phyloP scores from a whole-genome alignment of 2,329 filamentous ascomycete genomes.

The Lecanicillium sp. region DNA sequence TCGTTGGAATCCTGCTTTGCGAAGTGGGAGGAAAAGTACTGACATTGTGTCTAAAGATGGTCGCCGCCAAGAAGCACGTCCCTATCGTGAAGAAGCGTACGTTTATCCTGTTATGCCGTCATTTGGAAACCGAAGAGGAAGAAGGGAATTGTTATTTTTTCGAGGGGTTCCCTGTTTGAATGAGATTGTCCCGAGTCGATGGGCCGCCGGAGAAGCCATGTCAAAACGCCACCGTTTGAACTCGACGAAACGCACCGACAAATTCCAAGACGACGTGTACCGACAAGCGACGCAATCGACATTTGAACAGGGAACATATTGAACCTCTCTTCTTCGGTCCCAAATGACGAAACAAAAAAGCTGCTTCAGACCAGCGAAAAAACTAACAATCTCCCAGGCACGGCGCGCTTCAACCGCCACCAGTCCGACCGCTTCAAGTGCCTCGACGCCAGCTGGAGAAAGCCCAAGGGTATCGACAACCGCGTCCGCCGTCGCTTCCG shows the following conservation, averaged over 20 bases:
- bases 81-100: slow-evolving; percentile 99
- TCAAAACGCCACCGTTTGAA: no score
- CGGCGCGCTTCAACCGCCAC: slow-evolving; percentile 92
- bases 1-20: not conserved
- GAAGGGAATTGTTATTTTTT: slow-evolving; percentile 1
- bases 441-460: slow-evolving; percentile 87
- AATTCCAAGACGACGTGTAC: no score
- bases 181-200: no score
- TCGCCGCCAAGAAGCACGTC: slow-evolving; percentile 98
- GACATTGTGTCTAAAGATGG: slow-evolving; percentile 59
- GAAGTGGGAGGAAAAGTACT: slow-evolving; percentile 14
- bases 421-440: slow-evolving; percentile 97
- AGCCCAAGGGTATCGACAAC: slow-evolving; percentile 99
- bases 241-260: no score
- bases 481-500: slow-evolving; percentile 95
- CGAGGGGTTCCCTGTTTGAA: no score
- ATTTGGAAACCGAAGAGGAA: not conserved
- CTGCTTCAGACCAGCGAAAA: no score
- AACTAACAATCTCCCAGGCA: no score
- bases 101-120: slow-evolving; percentile 36
- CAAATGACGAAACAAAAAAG: no score
- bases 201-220: no score
- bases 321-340: no score
- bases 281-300: no score
- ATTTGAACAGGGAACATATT: no score